A percentile compares a stretch with the other conserved stretches of the same genome.
Conservation (phyloP, 202 grass and related monocot species). For the Miscanthus sacchariflorus region DNA sequence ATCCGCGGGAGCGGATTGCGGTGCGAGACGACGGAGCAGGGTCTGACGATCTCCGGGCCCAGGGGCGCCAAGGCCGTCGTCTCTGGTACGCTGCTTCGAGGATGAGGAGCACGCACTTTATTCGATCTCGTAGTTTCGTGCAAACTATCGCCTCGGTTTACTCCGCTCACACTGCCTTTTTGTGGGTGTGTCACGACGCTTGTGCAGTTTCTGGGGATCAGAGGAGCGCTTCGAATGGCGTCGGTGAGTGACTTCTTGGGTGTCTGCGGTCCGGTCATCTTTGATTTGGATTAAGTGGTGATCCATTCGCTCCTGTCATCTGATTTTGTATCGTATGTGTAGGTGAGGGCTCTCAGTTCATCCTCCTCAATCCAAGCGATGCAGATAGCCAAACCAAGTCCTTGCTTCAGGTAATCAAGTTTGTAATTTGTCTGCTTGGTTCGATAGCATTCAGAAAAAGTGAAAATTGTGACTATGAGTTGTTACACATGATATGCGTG, state of each 20-base stretch:
- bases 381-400: conserved; percentile 57
- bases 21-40: conserved; percentile 52
- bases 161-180: neutral
- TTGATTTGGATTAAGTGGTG: neutral
- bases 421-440: neutral
- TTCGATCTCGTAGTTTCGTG: neutral
- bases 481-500: conserved; percentile 6
- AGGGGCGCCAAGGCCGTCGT: conserved; percentile 61
- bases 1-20: conserved; percentile 54
- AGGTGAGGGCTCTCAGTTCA: conserved; percentile 51
- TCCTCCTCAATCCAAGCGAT: conserved; percentile 71
- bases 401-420: conserved; percentile 68
- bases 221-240: conserved; percentile 35
- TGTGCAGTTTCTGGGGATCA: conserved; percentile 49
- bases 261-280: neutral
- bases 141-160: neutral
- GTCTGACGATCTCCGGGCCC: conserved; percentile 56
- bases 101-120: neutral
- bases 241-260: conserved; percentile 3
- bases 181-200: conserved; percentile 11
- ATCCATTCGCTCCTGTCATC: neutral
- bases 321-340: conserved; percentile 24
- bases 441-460: neutral
- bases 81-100: conserved; percentile 41
- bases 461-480: neutral